Evolutionary conservation across 2,329 filamentous ascomycete species (phyloP), one percentile per base, ranked within the genome.

Genomic region (Metarhizium sp.): DNA sequence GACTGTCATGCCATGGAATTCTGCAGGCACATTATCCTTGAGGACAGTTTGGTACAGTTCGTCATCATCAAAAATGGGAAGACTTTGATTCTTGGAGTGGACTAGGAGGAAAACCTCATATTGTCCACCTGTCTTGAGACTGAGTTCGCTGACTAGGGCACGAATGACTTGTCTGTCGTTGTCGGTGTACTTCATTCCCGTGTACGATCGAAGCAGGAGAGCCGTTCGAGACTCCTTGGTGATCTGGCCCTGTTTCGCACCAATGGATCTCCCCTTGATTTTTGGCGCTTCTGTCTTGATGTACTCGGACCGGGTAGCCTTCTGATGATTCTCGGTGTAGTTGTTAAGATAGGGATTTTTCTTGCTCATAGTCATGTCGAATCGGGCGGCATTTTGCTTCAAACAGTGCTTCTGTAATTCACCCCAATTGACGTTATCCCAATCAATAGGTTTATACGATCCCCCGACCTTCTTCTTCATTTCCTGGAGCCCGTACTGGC

Each of bases 91-190:
- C 67, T 88, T 90, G 69, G 91, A 85, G 59, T 95, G 88, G 14
- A 95, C 81, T 30, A 95, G 78, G 34, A 95, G 74, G 64, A 89
- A 88, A 1, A 94, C 84, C 62, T 91, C 82, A 64, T 91, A 95
- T 70, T 92, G 84, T 40, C 88, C 89, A 18, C 90, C 89, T 16
- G 87, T 87, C 58, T 85, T 84, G 55, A 95, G 75, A 6, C 80
- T 81, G 32, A 94, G 75, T 69, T 95, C 91, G 57, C 82, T 86
- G 61, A 95, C 82, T 65, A 95, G 80, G 40, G 90, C 82, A 32
- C 91, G 86, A 45, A 95, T 82, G 54, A 85, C 85, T 67, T 92
- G 84, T 64, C 88, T 82, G 66, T 92, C 88, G 64, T 92, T 88
- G 45, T 88, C 80, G 32, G 85, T 88, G 67, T 91, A 96, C 32